Evolutionary conservation across 139 green algal species (phyloP).

Genomic region (Bryopsis sp.): DNA sequence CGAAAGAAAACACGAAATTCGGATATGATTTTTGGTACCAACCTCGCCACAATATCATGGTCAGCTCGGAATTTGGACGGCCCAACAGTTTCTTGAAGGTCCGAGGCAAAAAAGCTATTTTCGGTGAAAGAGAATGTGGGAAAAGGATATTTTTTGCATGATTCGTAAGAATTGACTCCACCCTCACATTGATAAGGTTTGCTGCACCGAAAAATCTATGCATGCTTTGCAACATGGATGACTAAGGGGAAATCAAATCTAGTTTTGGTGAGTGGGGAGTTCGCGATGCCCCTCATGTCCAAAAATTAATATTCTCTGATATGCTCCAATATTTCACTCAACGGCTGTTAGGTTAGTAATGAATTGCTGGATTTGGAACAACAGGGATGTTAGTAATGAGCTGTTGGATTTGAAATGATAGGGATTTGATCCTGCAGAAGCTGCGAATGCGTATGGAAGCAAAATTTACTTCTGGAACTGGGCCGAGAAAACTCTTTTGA

Average conservation of each 20-base stretch:
- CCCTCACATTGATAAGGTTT: too few species aligned
- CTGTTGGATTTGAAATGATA: background rate
- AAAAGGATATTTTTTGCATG: too few species aligned
- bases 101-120: background rate
- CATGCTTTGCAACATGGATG: too few species aligned
- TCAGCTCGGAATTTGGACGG: constrained; percentile 58
- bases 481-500: constrained; percentile 37
- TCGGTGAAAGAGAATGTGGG: constrained; percentile 22
- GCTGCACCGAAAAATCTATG: too few species aligned
- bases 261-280: too few species aligned
- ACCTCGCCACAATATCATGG: constrained; percentile 69
- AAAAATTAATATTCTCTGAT: too few species aligned
- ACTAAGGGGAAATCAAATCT: too few species aligned
- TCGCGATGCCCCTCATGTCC: too few species aligned
- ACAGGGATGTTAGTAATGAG: background rate
- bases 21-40: constrained; percentile 88
- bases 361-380: too few species aligned
- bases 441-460: constrained; percentile 39
- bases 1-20: constrained; percentile 30
- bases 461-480: constrained; percentile 70
- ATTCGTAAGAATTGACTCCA: too few species aligned
- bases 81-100: constrained; percentile 58
- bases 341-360: too few species aligned
- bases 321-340: too few species aligned
- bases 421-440: constrained; percentile 21